A percentile compares a stretch with the other conserved stretches of the same genome.
Conservation (phyloP, 768 basidiomycete genomes). For the Termitomyces sp. region DNA sequence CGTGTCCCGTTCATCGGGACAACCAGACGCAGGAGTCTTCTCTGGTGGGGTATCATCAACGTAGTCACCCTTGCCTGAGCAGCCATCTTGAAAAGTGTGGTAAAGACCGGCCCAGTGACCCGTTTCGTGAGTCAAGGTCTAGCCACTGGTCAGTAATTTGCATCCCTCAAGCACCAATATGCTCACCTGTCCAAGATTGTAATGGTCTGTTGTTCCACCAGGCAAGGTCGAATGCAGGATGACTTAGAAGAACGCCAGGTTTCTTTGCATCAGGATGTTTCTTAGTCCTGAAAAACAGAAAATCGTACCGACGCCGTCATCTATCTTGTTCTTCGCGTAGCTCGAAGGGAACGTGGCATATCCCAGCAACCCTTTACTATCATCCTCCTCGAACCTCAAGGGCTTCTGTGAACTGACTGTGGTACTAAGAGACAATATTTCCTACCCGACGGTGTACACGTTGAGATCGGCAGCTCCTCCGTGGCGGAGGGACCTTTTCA, state of each 20-base stretch:
- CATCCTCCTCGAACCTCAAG: slow-evolving; percentile 19
- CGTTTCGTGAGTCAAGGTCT: slow-evolving; percentile 48
- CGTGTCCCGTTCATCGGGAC: slow-evolving; percentile 24
- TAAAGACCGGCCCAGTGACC: slow-evolving; percentile 55
- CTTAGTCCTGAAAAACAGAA: not conserved
- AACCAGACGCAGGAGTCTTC: slow-evolving; percentile 31
- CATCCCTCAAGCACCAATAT: slow-evolving; percentile 6
- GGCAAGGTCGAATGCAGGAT: slow-evolving; percentile 31
- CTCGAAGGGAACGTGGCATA: slow-evolving; percentile 46
- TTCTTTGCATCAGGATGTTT: not conserved
- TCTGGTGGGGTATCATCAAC: slow-evolving; percentile 40
- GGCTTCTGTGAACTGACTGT: not conserved
- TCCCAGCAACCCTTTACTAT: slow-evolving; percentile 35
- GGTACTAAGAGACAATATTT: not conserved
- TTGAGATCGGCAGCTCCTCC: slow-evolving; percentile 39
- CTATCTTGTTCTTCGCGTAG: slow-evolving; percentile 28
- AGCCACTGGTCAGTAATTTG: not conserved
- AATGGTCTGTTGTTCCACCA: slow-evolving; percentile 31
- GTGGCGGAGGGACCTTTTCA: slow-evolving; percentile 40
- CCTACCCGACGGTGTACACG: slow-evolving; percentile 44
- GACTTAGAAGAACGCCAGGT: slow-evolving; percentile 1
- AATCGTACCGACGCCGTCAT: slow-evolving; percentile 38
- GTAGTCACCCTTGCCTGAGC: slow-evolving; percentile 28
- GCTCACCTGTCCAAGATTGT: slow-evolving; percentile 30
- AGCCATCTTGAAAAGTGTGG: slow-evolving; percentile 51